A percentile compares a stretch with the other conserved stretches of the same genome.
These are phyloP conservation scores for Bretschneidera sinensis DNA, from an alignment of 345 rosid species.

Conservation along the genomic window DNA sequence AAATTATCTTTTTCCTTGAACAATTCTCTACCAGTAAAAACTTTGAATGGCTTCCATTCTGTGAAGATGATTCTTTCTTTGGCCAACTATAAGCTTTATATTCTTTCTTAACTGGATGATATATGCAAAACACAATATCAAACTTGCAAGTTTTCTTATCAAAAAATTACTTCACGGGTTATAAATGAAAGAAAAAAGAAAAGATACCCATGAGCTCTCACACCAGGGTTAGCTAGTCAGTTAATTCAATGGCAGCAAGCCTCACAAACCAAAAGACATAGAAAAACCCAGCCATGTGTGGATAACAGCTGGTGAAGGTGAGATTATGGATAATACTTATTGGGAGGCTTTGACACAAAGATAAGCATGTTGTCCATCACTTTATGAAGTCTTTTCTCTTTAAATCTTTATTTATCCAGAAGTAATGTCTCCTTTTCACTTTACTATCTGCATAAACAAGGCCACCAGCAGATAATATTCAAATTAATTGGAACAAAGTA, in stretches of 20 bases:
- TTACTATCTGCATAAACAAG: constrained; percentile 60
- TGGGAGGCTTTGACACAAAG: constrained; percentile 32
- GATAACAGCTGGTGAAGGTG: constrained; percentile 35
- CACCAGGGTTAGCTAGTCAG: constrained; percentile 26
- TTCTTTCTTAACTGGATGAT: constrained; percentile 69
- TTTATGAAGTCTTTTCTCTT: constrained; percentile 39
- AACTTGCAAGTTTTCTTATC: constrained; percentile 37
- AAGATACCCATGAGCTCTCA: constrained; percentile 29
- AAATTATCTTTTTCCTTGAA: constrained; percentile 48
- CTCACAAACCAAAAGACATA: constrained; percentile 29
- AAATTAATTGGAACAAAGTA: constrained; percentile 20
- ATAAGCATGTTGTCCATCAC: constrained; percentile 41
- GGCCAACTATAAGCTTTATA: constrained; percentile 61
- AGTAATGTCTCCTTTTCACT: constrained; percentile 47
- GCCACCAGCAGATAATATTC: constrained; percentile 40
- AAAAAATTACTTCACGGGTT: constrained; percentile 17
- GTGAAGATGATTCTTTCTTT: constrained; percentile 69
- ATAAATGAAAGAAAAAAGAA: constrained; percentile 16
- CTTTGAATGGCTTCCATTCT: constrained; percentile 66
- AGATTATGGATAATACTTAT: constrained; percentile 31
- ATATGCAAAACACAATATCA: constrained; percentile 59
- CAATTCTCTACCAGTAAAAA: constrained; percentile 54
- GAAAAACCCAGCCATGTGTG: constrained; percentile 23
- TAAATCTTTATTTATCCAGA: constrained; percentile 43
- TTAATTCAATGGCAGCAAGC: constrained; percentile 32